Evolutionary conservation across 441 rosid genomes (phyloP).

Genomic region (Populus trichocarpa): DNA sequence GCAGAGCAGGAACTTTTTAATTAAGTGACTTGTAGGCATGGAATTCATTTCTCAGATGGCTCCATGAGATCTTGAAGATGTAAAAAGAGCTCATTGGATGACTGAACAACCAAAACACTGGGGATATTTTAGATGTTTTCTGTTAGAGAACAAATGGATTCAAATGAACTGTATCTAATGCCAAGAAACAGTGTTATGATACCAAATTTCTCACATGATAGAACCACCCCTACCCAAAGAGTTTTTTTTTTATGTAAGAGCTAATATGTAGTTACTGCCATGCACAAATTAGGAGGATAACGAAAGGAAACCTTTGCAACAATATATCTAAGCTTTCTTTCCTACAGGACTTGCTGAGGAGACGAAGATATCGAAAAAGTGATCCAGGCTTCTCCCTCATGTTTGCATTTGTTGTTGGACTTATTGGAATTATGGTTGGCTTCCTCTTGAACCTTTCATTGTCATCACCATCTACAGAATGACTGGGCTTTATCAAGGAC

Average conservation of each 20-base stretch:
- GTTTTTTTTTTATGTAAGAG: neutral
- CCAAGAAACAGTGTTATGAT: no score
- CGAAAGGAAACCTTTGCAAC: neutral
- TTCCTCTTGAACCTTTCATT: slow-evolving; percentile 63
- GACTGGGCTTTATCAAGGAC: neutral
- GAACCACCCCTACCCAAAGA: no score
- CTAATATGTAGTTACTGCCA: neutral
- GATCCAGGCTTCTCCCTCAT: slow-evolving; percentile 63
- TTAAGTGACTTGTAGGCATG: neutral
- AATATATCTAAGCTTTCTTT: neutral
- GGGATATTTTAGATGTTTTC: neutral
- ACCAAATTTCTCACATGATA: no score
- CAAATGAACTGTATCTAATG: no score
- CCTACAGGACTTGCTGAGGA: slow-evolving; percentile 67
- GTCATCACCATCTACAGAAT: slow-evolving; percentile 43
- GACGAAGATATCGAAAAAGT: slow-evolving; percentile 50
- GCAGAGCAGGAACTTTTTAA: neutral
- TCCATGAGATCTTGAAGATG: neutral
- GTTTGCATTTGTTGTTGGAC: slow-evolving; percentile 73
- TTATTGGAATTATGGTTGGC: slow-evolving; percentile 75
- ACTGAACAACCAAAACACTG: neutral
- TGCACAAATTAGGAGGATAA: neutral
- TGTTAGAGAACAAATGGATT: neutral
- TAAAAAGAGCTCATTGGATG: neutral
- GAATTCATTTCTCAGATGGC: neutral